Evolutionary conservation across 140 eudicot genomes (phyloP).

Genomic region (Erigeron philadelphicus): DNA sequence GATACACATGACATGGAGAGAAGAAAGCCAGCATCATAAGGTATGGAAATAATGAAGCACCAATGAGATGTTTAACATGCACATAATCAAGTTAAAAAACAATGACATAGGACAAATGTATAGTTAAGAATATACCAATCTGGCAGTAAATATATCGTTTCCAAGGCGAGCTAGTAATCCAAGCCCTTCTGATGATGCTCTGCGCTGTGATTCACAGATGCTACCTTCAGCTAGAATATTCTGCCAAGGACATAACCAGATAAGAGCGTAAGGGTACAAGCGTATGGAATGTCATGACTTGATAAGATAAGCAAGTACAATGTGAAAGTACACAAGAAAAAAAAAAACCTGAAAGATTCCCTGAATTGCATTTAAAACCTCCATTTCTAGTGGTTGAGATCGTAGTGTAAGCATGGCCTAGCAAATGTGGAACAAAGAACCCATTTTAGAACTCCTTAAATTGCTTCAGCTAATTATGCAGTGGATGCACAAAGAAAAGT

Average conservation of each 20-base stretch:
- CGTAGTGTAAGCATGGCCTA: conserved; percentile 76
- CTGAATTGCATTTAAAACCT: conserved; percentile 56
- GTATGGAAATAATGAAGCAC: not conserved
- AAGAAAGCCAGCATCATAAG: conserved; percentile 8
- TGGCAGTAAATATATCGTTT: conserved; percentile 84
- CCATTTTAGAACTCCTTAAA: conserved; percentile 17
- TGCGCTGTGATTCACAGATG: conserved; percentile 87
- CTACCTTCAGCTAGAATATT: conserved; percentile 90
- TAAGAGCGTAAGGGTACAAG: conserved; percentile 8
- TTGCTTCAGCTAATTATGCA: conserved; percentile 10
- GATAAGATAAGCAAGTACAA: conserved; percentile 10
- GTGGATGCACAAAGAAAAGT: conserved; percentile 11
- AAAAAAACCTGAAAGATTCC: conserved; percentile 78
- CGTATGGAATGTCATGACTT: conserved; percentile 8
- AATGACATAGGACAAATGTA: not conserved
- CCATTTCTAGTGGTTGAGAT: conserved; percentile 67
- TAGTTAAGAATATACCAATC: conserved; percentile 55
- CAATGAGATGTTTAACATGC: not conserved
- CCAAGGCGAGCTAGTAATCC: conserved; percentile 92
- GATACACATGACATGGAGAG: conserved; percentile 7
- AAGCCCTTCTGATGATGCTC: conserved; percentile 96
- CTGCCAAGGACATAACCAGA: conserved; percentile 38
- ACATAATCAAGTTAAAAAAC: conserved; percentile 2
- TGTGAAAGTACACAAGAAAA: conserved; percentile 15
- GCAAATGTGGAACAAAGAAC: conserved; percentile 20